phyloP scores from a whole-genome alignment of 108 stramenopile genomes.

The Fistulifera pelliculosa region DNA sequence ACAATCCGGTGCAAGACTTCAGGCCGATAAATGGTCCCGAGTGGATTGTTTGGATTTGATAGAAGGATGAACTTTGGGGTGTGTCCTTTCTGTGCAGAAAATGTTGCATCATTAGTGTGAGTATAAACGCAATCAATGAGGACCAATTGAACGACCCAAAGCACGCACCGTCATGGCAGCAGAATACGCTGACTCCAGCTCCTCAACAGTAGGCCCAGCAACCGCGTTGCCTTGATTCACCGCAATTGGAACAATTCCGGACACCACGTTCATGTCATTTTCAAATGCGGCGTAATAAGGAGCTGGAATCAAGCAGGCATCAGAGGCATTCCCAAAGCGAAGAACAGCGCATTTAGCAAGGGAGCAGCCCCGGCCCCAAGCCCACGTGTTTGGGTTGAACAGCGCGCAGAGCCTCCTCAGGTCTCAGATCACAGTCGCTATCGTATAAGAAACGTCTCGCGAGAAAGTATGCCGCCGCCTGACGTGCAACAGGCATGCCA shows the following conservation, averaged over 20 bases:
- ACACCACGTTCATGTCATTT: conserved; percentile 57
- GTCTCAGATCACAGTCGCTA: conserved; percentile 19
- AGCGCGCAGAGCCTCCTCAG: conserved; percentile 40
- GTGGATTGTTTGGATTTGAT: conserved; percentile 90
- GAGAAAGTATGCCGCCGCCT: conserved; percentile 80
- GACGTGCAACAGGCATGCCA: conserved; percentile 58
- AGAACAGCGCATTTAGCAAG: conserved; percentile 57
- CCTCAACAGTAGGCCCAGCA: conserved; percentile 51
- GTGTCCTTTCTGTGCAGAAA: conserved; percentile 29
- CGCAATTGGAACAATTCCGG: conserved; percentile 57
- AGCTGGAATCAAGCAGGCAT: conserved; percentile 83
- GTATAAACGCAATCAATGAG: background rate
- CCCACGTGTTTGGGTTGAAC: conserved; percentile 62
- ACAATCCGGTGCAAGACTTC: conserved; percentile 38
- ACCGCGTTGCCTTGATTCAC: conserved; percentile 45
- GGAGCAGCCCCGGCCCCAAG: conserved; percentile 64
- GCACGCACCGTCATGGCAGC: background rate
- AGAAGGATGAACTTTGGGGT: conserved; percentile 69
- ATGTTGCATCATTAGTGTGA: background rate
- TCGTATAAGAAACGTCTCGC: conserved; percentile 39
- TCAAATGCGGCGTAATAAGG: conserved; percentile 95
- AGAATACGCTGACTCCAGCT: conserved; percentile 54
- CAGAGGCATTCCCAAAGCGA: conserved; percentile 70
- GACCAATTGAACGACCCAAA: background rate
- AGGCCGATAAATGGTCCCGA: conserved; percentile 63